phyloP scores from a whole-genome alignment of 306 rosid genomes.

The Quercus engelmannii region DNA sequence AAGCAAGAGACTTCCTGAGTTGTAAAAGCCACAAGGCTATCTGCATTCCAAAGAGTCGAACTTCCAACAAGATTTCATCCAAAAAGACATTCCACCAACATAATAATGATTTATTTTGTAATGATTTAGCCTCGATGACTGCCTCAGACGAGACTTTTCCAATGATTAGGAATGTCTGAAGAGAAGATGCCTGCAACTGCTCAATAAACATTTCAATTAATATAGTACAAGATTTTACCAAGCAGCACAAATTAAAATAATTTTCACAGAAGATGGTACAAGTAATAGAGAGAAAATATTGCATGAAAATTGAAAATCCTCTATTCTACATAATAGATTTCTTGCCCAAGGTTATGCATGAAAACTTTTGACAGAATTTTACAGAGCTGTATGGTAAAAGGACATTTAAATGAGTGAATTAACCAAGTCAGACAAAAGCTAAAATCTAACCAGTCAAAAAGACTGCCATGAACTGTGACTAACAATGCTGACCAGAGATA shows the following conservation, averaged over 20 bases:
- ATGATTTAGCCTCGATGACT: slow-evolving; percentile 62
- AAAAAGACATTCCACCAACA: slow-evolving; percentile 47
- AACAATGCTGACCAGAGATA: too few relatives aligned
- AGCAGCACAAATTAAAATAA: background rate
- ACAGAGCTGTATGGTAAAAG: background rate
- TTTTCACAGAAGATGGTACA: too few relatives aligned
- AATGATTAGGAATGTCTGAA: slow-evolving; percentile 73
- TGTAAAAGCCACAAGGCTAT: slow-evolving; percentile 71
- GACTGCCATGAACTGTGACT: too few relatives aligned
- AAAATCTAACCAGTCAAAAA: too few relatives aligned
- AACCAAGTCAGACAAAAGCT: background rate
- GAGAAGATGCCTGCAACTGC: slow-evolving; percentile 87
- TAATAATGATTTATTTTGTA: slow-evolving; percentile 53
- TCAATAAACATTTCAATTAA: slow-evolving; percentile 16
- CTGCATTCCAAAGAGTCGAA: slow-evolving; percentile 68
- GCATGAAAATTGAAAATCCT: too few relatives aligned
- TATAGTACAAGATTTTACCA: background rate
- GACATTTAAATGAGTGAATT: background rate
- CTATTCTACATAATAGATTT: background rate
- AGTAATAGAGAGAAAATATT: too few relatives aligned
- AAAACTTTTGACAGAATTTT: background rate
- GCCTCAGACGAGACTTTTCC: slow-evolving; percentile 94
- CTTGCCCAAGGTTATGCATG: background rate
- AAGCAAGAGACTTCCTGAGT: slow-evolving; percentile 41
- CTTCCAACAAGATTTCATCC: slow-evolving; percentile 61